Percentiles rank a stretch among this genome's conserved stretches.
phyloP scores from a whole-genome alignment of 164 flowering plant genomes.

The Magnolia officinalis region DNA sequence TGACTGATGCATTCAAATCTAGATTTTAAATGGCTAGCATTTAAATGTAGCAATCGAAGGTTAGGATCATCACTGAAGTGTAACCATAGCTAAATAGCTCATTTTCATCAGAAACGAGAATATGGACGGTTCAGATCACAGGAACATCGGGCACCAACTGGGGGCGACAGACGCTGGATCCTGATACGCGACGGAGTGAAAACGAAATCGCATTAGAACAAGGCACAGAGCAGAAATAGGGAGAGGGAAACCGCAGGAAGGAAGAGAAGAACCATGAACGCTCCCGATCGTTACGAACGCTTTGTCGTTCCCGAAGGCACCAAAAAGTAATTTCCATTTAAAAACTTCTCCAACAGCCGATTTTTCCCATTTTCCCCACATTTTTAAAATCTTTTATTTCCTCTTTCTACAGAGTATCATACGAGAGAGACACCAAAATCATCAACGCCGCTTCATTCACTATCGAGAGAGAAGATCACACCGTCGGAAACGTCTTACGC shows the following conservation, averaged over 20 bases:
- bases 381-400: neutral
- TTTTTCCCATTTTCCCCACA: neutral
- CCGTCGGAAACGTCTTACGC: slow-evolving; percentile 88
- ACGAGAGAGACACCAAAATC: slow-evolving; percentile 98
- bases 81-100: too few species aligned
- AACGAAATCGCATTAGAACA: neutral
- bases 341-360: too few species aligned
- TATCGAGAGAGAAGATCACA: slow-evolving; percentile 93
- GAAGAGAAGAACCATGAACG: slow-evolving; percentile 48
- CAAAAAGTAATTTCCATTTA: slow-evolving; percentile 48
- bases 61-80: too few species aligned
- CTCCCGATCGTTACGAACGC: slow-evolving; percentile 90
- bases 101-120: too few species aligned
- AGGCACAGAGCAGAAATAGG: neutral
- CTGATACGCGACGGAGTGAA: neutral
- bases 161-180: neutral
- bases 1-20: too few species aligned
- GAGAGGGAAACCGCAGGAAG: neutral
- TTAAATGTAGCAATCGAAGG: too few species aligned
- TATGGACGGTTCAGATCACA: neutral
- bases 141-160: neutral
- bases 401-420: slow-evolving; percentile 60
- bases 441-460: slow-evolving; percentile 96
- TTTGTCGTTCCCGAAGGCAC: slow-evolving; percentile 95
- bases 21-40: too few species aligned